These are phyloP conservation scores for Suillus subluteus DNA, from an alignment of 768 basidiomycete species.

Conservation along the genomic window DNA sequence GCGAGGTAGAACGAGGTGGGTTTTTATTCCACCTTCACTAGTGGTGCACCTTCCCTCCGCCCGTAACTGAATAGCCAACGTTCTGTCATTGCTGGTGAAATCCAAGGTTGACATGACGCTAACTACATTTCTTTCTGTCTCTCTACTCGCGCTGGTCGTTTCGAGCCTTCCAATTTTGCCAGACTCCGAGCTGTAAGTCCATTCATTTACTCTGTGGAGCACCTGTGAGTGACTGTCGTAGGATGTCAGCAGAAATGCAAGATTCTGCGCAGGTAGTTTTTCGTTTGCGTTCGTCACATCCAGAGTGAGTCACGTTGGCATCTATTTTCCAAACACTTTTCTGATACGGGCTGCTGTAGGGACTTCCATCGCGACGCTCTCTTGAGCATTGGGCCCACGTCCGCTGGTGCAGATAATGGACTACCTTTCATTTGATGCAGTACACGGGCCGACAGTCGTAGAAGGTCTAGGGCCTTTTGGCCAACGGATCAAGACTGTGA, in stretches of 20 bases:
- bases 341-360: neutral
- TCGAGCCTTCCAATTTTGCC: conserved; percentile 42
- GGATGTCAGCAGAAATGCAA: neutral
- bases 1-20: neutral
- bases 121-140: conserved; percentile 41
- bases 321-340: neutral
- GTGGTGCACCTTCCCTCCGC: neutral
- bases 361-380: neutral
- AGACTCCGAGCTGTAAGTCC: conserved; percentile 33
- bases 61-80: neutral
- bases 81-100: neutral
- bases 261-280: conserved; percentile 1
- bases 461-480: neutral
- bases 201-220: neutral
- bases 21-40: neutral
- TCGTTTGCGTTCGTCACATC: neutral
- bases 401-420: neutral
- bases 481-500: neutral
- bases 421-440: neutral
- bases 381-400: neutral
- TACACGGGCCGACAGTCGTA: neutral
- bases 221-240: neutral
- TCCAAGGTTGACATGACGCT: conserved; percentile 35
- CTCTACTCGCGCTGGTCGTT: conserved; percentile 49
- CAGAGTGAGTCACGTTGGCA: neutral